phyloP scores from a whole-genome alignment of 78 protist species.

The Emiliania huxleyi region DNA sequence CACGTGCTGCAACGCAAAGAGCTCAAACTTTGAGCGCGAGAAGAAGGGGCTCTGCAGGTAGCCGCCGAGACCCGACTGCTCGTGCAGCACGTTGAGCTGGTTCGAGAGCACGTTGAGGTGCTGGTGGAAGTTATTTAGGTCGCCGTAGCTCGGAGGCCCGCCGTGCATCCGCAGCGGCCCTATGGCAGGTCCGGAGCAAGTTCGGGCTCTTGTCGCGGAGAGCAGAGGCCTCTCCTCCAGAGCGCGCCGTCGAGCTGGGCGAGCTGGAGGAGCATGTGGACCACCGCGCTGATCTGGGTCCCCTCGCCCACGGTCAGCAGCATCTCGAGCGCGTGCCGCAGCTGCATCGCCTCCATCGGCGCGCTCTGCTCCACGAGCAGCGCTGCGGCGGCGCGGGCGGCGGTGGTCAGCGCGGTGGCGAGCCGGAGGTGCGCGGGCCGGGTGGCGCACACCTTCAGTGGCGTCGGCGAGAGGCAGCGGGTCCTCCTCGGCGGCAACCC shows the following conservation, averaged over 20 bases:
- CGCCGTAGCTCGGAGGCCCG: neutral
- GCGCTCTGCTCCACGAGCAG: neutral
- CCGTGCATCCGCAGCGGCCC: neutral
- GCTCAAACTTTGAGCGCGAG: neutral
- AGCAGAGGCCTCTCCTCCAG: no score
- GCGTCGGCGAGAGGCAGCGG: no score
- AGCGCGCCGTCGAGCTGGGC: neutral
- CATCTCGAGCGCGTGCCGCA: neutral
- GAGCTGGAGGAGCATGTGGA: neutral
- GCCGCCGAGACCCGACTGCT: neutral
- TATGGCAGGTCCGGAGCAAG: no score
- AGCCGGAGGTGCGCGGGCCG: neutral
- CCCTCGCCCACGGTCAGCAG: neutral
- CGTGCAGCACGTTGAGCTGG: slow-evolving; percentile 2
- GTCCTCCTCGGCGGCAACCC: no score
- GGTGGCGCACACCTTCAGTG: neutral
- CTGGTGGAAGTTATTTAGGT: neutral
- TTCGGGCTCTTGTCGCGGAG: no score
- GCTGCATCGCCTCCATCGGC: neutral
- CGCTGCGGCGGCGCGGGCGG: neutral
- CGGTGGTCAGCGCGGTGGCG: neutral
- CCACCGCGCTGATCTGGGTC: neutral
- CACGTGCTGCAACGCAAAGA: neutral
- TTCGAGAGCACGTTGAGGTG: neutral
- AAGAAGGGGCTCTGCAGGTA: neutral